These are phyloP conservation scores for Oemleria cerasiformis DNA, from an alignment of 306 rosid genomes.

Conservation along the genomic window DNA sequence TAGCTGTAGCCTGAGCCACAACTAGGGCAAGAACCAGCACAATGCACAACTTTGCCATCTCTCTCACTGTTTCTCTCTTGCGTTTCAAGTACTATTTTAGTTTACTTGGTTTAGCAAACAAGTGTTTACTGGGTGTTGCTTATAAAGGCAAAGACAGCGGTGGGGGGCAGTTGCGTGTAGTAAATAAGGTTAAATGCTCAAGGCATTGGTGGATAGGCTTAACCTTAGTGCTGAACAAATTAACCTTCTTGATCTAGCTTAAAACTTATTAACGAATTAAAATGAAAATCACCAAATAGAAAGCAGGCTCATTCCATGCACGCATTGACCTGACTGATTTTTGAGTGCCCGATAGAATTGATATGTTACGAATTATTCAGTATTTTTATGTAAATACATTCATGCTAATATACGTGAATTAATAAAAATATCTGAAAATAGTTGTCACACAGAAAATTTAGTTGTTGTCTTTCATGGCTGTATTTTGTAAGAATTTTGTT, in stretches of 20 bases:
- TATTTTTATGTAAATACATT: too few species aligned
- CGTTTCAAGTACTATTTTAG: not conserved
- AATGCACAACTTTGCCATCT: slow-evolving; percentile 49
- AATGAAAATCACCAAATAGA: too few species aligned
- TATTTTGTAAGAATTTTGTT: not conserved
- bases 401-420: too few species aligned
- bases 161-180: slow-evolving; percentile 46
- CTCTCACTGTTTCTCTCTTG: slow-evolving; percentile 2
- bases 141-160: slow-evolving; percentile 21
- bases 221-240: not conserved
- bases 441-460: too few species aligned
- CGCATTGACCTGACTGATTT: not conserved
- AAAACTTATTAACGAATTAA: not conserved
- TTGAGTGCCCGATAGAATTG: too few species aligned
- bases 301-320: not conserved
- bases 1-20: slow-evolving; percentile 36
- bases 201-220: slow-evolving; percentile 4
- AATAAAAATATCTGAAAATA: too few species aligned
- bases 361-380: too few species aligned
- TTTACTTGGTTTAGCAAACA: not conserved
- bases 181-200: slow-evolving; percentile 50
- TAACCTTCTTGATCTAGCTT: not conserved
- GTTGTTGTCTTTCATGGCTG: not conserved
- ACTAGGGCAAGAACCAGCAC: slow-evolving; percentile 51
- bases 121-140: not conserved